Evolutionary conservation across 176 grass and related monocot species (phyloP).

Genomic region (Urochloa ruziziensis): DNA sequence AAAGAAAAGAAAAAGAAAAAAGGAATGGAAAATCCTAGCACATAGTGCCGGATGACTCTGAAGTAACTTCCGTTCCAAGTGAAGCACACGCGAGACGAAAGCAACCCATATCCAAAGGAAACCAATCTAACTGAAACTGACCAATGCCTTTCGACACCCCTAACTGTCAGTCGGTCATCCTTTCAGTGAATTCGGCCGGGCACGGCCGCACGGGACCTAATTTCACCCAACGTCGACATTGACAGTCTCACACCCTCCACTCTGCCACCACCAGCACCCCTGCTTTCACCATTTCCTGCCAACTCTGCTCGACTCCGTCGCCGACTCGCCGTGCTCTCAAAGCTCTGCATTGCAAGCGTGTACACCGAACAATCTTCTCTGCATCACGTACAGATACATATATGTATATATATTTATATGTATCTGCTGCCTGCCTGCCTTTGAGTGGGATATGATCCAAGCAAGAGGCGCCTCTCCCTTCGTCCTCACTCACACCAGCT

Average conservation of each 20-base stretch:
- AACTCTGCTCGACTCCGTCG: background rate
- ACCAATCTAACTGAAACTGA: background rate
- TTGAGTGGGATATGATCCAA: slow-evolving; percentile 44
- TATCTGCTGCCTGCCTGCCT: background rate
- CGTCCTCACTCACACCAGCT: background rate
- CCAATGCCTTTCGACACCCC: background rate
- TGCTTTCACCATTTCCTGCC: background rate
- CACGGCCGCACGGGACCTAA: slow-evolving; percentile 28
- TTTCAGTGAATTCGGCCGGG: slow-evolving; percentile 15
- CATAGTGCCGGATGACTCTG: background rate
- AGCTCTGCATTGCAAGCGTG: background rate
- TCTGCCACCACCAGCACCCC: background rate
- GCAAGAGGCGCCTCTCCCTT: background rate
- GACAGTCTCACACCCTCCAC: background rate
- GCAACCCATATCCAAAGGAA: background rate
- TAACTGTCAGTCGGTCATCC: background rate
- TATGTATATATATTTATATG: background rate
- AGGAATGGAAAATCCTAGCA: background rate
- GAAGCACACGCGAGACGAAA: slow-evolving; percentile 22
- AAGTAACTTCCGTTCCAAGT: slow-evolving; percentile 33
- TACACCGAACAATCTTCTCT: background rate
- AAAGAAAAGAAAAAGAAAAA: background rate
- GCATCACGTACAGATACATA: background rate
- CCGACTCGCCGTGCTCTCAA: background rate
- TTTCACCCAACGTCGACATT: slow-evolving; percentile 40